phyloP scores from a whole-genome alignment of 371 early-diverging fungal species.

The Nosema granulosis region DNA sequence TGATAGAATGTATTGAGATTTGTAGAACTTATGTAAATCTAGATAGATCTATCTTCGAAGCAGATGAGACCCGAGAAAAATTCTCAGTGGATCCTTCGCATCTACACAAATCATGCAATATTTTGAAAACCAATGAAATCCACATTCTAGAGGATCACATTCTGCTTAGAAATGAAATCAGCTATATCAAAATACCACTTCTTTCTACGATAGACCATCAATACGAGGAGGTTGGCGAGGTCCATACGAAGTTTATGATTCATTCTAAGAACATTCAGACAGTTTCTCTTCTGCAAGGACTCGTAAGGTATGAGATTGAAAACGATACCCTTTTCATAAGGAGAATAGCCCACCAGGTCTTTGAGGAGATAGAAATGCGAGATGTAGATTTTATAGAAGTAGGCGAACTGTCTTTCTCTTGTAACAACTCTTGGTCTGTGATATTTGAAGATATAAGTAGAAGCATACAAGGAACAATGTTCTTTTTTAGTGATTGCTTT shows the following conservation, averaged over 20 bases:
- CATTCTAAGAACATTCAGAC: neutral
- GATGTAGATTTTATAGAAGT: slow-evolving; percentile 19
- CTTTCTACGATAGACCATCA: neutral
- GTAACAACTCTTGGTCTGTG: slow-evolving; percentile 43
- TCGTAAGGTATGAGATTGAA: slow-evolving; percentile 35
- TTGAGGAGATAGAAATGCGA: slow-evolving; percentile 34
- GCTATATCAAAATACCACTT: slow-evolving; percentile 41
- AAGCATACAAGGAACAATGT: slow-evolving; percentile 24
- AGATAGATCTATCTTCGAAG: neutral
- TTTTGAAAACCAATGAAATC: neutral
- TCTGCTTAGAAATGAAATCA: neutral
- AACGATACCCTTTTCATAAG: slow-evolving; percentile 27
- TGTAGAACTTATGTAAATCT: slow-evolving; percentile 1
- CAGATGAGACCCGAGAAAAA: neutral
- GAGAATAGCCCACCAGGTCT: slow-evolving; percentile 10
- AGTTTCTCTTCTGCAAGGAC: slow-evolving; percentile 16
- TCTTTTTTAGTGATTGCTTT: slow-evolving; percentile 31
- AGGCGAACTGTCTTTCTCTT: slow-evolving; percentile 36
- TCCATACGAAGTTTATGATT: slow-evolving; percentile 29
- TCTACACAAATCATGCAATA: neutral
- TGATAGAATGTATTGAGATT: slow-evolving; percentile 2
- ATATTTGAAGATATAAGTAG: neutral
- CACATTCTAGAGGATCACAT: slow-evolving; percentile 6
- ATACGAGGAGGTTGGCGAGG: slow-evolving; percentile 26
- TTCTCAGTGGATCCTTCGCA: neutral